Conservation (phyloP, 257 asterid genomes). For the Penstemon barbatus region DNA sequence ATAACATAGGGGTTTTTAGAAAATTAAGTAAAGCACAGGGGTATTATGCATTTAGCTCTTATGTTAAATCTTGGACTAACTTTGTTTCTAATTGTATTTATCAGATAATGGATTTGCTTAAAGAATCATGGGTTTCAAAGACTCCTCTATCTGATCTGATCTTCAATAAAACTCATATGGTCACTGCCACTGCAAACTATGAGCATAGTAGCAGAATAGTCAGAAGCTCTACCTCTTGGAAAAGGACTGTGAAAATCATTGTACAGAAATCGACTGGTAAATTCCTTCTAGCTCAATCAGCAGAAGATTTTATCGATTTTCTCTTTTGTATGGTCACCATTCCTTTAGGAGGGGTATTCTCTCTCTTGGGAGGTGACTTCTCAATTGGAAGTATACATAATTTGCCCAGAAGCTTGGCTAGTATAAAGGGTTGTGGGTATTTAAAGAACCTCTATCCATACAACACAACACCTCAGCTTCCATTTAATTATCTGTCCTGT, state of each 20-base stretch:
- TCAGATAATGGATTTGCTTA: slow-evolving; percentile 13
- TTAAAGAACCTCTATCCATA: neutral
- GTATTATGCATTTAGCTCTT: no score
- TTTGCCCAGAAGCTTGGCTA: neutral
- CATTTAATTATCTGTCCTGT: neutral
- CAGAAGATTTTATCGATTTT: slow-evolving; percentile 4
- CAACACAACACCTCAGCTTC: neutral
- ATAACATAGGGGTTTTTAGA: no score
- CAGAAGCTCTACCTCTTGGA: neutral
- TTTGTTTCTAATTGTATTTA: neutral
- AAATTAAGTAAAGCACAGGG: no score
- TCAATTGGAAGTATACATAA: slow-evolving; percentile 12
- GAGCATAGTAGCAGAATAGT: neutral
- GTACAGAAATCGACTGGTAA: slow-evolving; percentile 13
- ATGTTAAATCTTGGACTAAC: no score
- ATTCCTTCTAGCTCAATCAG: slow-evolving; percentile 21
- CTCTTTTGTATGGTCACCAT: slow-evolving; percentile 19
- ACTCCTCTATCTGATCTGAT: slow-evolving; percentile 28
- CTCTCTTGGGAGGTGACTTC: neutral
- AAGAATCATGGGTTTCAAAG: neutral
- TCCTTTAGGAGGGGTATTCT: slow-evolving; percentile 7
- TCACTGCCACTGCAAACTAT: neutral
- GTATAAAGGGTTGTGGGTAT: neutral
- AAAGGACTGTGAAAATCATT: slow-evolving; percentile 9
- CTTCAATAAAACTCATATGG: neutral